A percentile compares a stretch with the other conserved stretches of the same genome.
Evolutionary conservation across 805 yeast genomes (phyloP).

Genomic region (Nakazawaea anatomiae): DNA sequence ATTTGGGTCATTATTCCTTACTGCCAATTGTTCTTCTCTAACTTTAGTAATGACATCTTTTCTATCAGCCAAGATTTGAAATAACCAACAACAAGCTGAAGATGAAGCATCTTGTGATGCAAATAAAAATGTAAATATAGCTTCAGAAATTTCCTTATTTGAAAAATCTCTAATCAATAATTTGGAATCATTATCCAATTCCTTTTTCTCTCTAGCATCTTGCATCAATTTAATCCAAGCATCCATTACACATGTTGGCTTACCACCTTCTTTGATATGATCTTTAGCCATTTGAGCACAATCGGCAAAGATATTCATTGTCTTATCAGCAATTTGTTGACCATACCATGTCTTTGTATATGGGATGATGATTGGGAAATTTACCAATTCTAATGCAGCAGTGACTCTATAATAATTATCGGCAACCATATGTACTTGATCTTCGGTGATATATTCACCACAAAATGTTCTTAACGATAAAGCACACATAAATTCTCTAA

Average conservation of each 20-base stretch:
- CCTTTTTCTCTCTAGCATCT: slow-evolving; percentile 50
- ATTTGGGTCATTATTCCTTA: slow-evolving; percentile 72
- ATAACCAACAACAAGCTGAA: slow-evolving; percentile 95
- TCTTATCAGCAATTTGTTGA: slow-evolving; percentile 83
- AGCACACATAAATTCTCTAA: slow-evolving; percentile 96
- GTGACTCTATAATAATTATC: slow-evolving; percentile 91
- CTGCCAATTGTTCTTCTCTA: slow-evolving; percentile 84
- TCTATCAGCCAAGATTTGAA: slow-evolving; percentile 92
- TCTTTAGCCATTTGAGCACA: slow-evolving; percentile 88
- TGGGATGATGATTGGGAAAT: slow-evolving; percentile 95
- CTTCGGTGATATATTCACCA: slow-evolving; percentile 91
- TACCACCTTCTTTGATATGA: slow-evolving; percentile 70
- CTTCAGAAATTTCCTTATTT: slow-evolving; percentile 91
- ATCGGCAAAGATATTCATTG: slow-evolving; percentile 83
- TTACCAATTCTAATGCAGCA: slow-evolving; percentile 94
- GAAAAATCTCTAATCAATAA: slow-evolving; percentile 74
- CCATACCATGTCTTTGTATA: slow-evolving; percentile 99
- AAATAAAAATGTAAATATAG: slow-evolving; percentile 91
- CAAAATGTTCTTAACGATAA: slow-evolving; percentile 89
- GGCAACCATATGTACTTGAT: slow-evolving; percentile 80
- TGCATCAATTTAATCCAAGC: slow-evolving; percentile 89
- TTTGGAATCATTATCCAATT: slow-evolving; percentile 46
- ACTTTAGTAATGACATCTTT: slow-evolving; percentile 85
- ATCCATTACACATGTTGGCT: slow-evolving; percentile 87
- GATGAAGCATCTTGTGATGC: slow-evolving; percentile 99